A percentile compares a stretch with the other conserved stretches of the same genome.
Evolutionary conservation across 176 grass and related monocot genomes (phyloP).

Genomic region (Luzula sylvatica): DNA sequence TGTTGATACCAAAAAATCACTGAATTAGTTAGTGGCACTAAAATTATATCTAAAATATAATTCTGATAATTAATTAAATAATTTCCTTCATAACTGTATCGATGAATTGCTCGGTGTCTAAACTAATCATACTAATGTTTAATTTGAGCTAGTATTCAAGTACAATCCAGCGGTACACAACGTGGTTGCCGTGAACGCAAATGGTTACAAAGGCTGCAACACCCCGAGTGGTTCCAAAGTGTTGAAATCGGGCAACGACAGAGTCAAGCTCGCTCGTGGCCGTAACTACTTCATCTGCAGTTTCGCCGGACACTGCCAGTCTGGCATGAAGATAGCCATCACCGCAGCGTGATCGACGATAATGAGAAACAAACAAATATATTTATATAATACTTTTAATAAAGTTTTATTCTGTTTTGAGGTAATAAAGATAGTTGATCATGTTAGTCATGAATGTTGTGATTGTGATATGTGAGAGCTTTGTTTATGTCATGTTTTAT

Average conservation of each 20-base stretch:
- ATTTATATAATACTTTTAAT: not conserved
- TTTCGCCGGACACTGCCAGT: conserved; percentile 58
- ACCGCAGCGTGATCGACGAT: conserved; percentile 33
- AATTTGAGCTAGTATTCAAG: conserved; percentile 48
- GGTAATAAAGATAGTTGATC: no score
- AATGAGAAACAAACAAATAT: not conserved
- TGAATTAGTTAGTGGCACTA: no score
- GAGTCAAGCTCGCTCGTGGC: conserved; percentile 61
- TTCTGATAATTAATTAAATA: not conserved
- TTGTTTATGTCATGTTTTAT: no score
- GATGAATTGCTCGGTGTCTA: not conserved
- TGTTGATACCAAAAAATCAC: no score
- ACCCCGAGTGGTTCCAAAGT: conserved; percentile 20
- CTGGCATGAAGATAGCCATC: conserved; percentile 82
- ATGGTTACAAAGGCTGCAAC: conserved; percentile 48
- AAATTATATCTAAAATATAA: not conserved
- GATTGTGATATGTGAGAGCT: no score
- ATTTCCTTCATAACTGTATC: not conserved
- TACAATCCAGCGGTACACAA: conserved; percentile 62
- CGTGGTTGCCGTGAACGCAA: conserved; percentile 48
- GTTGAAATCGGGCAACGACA: conserved; percentile 55
- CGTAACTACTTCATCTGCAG: conserved; percentile 80
- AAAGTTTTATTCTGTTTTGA: no score
- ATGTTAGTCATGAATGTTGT: no score
- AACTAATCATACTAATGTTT: not conserved